A percentile compares a stretch with the other conserved stretches of the same genome.
Evolutionary conservation across 2,329 filamentous ascomycete genomes (phyloP).

Genomic region (Fusarium sp.): DNA sequence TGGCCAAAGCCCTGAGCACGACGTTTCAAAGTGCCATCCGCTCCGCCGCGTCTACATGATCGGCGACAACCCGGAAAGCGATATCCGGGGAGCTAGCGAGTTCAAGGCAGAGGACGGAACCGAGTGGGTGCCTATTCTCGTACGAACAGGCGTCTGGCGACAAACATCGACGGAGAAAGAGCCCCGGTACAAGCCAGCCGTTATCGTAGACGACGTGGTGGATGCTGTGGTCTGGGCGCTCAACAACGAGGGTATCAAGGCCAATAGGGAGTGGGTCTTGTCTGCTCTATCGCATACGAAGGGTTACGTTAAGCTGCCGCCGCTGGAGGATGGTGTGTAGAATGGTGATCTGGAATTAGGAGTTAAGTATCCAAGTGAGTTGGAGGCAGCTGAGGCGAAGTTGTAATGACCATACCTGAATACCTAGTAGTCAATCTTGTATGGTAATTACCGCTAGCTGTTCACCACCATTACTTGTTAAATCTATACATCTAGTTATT

Average conservation of each 20-base stretch:
- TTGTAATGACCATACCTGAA: conserved; percentile 16
- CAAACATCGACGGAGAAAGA: conserved; percentile 54
- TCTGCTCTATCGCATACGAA: conserved; percentile 47
- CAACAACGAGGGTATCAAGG: conserved; percentile 63
- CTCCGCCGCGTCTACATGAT: conserved; percentile 91
- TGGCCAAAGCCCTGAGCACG: conserved; percentile 22
- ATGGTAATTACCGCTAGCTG: neutral
- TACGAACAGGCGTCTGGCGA: conserved; percentile 82
- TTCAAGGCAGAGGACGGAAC: conserved; percentile 75
- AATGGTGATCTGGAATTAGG: conserved; percentile 3
- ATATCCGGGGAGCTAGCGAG: conserved; percentile 87
- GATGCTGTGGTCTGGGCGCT: conserved; percentile 83
- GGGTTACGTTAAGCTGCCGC: conserved; percentile 45
- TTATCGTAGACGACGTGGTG: conserved; percentile 79
- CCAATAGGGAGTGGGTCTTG: conserved; percentile 50
- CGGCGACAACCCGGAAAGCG: conserved; percentile 88
- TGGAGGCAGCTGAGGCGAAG: conserved; percentile 39
- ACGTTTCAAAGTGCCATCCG: conserved; percentile 56
- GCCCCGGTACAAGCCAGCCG: conserved; percentile 72
- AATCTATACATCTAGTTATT: neutral
- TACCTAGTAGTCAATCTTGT: neutral
- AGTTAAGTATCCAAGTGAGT: conserved; percentile 40
- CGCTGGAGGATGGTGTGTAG: conserved; percentile 23
- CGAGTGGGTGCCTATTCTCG: conserved; percentile 82
- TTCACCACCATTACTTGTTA: neutral